Evolutionary conservation across 208 protist species (phyloP), one percentile per base, ranked within the genome.

Genomic region (Vickermania spadyakhi): DNA sequence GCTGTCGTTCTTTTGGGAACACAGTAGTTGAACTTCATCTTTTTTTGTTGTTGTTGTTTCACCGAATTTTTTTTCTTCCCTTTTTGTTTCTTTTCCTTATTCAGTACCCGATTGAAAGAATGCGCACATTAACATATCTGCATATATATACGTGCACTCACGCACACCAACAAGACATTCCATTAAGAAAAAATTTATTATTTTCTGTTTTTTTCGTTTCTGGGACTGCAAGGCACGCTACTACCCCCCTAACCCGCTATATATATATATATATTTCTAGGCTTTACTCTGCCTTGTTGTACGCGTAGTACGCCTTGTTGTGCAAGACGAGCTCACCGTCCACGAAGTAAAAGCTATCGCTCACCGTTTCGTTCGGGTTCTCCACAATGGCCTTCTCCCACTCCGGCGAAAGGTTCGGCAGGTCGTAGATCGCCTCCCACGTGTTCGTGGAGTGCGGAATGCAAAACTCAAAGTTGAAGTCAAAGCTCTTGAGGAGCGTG

Each of bases 311-410:
- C 1, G 94, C 96, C 77, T 97, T 97, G 75, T 98, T 97, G 79
- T 98, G 96, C 96, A 98, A 97, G 41, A 98, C 78, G 23, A 98
- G 69, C 50, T 89, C 54, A 28, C 87, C 87, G 28, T 83, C 80
- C 21, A 97, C 94, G 80, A 98, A 98, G 77, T 98, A 98, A 62
- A 98, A 98, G 58, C 85, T 94, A 82, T 98, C 96, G 59, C 86
- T 96, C 18, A 77, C 66, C 7, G 89, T 96, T 66, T 97, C 89
- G 66, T 84, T 97, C 0, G 94, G 91, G 62, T 77, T 76, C 21
- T 73, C 72, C 29, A 96, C 72, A 59, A 98, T 97, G 22, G 85
- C 83, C 67, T 81, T 58, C 56, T 81, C 70, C 84, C 86, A 90
- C 55, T 91, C 85, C n/a, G 75, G 62, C 18, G 78, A 79, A 23